Percentiles rank a stretch among this genome's conserved stretches.
These are phyloP conservation scores for Tetrapisispora phaffii DNA, from an alignment of 805 yeast species.

Conservation along the genomic window DNA sequence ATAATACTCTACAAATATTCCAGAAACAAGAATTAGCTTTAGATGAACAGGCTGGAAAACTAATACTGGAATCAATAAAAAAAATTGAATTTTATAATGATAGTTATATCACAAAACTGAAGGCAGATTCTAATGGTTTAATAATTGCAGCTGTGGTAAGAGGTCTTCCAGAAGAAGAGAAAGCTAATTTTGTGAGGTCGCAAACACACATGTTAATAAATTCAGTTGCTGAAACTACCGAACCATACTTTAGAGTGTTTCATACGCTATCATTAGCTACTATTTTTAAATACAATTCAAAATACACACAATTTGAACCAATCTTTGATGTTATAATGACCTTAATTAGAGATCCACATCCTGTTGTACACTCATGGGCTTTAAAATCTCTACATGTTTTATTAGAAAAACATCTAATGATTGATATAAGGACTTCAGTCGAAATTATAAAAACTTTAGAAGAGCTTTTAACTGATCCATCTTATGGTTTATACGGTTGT, in stretches of 20 bases:
- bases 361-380: conserved; percentile 68
- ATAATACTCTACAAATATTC: conserved; percentile 34
- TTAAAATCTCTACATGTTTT: conserved; percentile 48
- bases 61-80: conserved; percentile 43
- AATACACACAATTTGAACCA: conserved; percentile 31
- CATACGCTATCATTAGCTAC: conserved; percentile 41
- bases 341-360: conserved; percentile 71
- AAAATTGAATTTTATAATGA: conserved; percentile 34
- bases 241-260: conserved; percentile 57
- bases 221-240: conserved; percentile 51
- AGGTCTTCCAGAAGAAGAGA: conserved; percentile 5
- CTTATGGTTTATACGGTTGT: conserved; percentile 38
- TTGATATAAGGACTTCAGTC: conserved; percentile 36
- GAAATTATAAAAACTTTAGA: conserved; percentile 35
- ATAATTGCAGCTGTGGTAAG: conserved; percentile 30
- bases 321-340: conserved; percentile 50
- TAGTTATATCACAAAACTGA: conserved; percentile 34
- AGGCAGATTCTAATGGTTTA: conserved; percentile 51
- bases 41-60: conserved; percentile 33
- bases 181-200: conserved; percentile 23
- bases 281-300: conserved; percentile 35
- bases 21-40: conserved; percentile 18
- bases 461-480: conserved; percentile 35
- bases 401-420: conserved; percentile 45
- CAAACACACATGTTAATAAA: conserved; percentile 49